These are phyloP conservation scores for Arthroderma sp. DNA, from an alignment of 2,329 filamentous ascomycete genomes.

Conservation along the genomic window DNA sequence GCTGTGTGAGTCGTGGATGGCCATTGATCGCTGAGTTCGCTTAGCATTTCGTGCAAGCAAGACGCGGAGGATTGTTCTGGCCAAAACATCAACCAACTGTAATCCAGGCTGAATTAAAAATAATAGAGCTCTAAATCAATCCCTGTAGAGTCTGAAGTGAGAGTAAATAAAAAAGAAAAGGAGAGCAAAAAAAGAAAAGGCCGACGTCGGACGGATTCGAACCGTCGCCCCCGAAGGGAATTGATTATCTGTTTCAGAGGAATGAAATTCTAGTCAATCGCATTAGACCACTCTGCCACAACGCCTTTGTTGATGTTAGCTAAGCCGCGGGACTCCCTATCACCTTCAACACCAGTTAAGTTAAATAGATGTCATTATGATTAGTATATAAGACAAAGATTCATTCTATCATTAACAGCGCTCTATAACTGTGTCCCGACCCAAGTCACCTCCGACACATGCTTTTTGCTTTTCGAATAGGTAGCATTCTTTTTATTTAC, in stretches of 20 bases:
- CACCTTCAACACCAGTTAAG: too few relatives aligned
- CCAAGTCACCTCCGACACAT: not conserved
- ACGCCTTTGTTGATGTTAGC: constrained; percentile 4
- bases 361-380: too few relatives aligned
- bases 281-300: constrained; percentile 9
- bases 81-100: too few relatives aligned
- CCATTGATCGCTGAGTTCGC: too few relatives aligned
- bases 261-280: constrained; percentile 6
- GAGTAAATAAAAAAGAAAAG: not conserved
- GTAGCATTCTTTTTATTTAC: not conserved
- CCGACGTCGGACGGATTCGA: constrained; percentile 8
- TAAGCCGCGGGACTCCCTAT: not conserved
- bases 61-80: too few relatives aligned
- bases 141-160: too few relatives aligned
- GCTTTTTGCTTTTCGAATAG: not conserved
- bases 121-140: too few relatives aligned
- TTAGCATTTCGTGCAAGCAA: too few relatives aligned
- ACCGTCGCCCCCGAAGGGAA: constrained; percentile 8
- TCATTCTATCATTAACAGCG: not conserved
- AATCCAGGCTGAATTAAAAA: too few relatives aligned
- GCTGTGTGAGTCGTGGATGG: too few relatives aligned
- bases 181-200: constrained; percentile 12
- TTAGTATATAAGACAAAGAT: too few relatives aligned
- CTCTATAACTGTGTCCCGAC: not conserved
- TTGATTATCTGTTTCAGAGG: constrained; percentile 5